phyloP scores from a whole-genome alignment of 2,329 filamentous ascomycete species.

The Colletotrichum agaves region DNA sequence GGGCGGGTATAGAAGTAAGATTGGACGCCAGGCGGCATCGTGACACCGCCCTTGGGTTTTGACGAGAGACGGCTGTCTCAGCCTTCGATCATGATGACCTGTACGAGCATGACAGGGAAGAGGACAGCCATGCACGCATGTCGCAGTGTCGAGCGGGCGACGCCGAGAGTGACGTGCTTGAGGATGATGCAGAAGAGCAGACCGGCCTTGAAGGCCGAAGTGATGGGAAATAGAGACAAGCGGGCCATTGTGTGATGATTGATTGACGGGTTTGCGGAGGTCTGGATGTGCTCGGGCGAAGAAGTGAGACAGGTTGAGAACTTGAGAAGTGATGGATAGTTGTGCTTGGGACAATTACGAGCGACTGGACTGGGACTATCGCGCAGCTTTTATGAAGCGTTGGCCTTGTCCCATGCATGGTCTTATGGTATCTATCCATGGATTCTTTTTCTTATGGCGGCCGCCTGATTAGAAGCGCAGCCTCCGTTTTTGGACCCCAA shows the following conservation, averaged over 20 bases:
- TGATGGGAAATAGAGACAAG: slow-evolving; percentile 21
- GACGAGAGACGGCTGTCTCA: slow-evolving; percentile 20
- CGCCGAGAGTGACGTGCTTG: slow-evolving; percentile 27
- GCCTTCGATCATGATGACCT: slow-evolving; percentile 26
- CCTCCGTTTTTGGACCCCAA: slow-evolving; percentile 8
- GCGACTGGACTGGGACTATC: background rate
- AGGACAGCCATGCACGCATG: slow-evolving; percentile 23
- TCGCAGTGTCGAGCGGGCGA: slow-evolving; percentile 16
- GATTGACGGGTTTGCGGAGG: background rate
- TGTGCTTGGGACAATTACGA: background rate
- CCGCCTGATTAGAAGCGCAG: slow-evolving; percentile 12
- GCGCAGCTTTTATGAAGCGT: slow-evolving; percentile 3
- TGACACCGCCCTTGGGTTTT: slow-evolving; percentile 1
- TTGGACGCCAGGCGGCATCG: background rate
- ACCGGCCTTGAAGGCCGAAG: slow-evolving; percentile 23
- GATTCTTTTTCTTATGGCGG: background rate
- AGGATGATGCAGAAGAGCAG: slow-evolving; percentile 32
- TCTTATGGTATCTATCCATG: background rate
- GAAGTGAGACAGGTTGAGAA: background rate
- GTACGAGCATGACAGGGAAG: slow-evolving; percentile 32
- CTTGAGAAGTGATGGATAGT: background rate
- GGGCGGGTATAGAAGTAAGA: background rate
- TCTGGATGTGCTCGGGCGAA: background rate
- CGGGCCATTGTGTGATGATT: slow-evolving; percentile 11
- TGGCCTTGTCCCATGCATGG: background rate